Evolutionary conservation across 2,329 filamentous ascomycete species (phyloP), one percentile per base, ranked within the genome.

Genomic region (Diaporthe citrichinensis): DNA sequence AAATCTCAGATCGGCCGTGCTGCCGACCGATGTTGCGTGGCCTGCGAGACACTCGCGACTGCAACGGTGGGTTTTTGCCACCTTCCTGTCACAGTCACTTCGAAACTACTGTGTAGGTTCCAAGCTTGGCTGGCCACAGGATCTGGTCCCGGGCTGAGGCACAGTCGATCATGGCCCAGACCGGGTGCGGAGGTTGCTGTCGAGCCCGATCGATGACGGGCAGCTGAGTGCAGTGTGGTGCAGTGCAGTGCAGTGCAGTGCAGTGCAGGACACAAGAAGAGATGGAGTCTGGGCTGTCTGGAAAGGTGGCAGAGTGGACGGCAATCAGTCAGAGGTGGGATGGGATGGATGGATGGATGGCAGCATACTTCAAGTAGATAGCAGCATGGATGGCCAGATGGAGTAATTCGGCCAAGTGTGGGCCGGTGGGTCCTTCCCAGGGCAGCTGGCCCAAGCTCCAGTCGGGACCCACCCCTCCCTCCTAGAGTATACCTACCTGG

Each of bases 1-100:
- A 25, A 69, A 69, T 69, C 65, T 69, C 49, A 69, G 65, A 69
- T 69, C 65, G 65, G 49, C 49, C 65, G 46, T 41, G 31, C 49
- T 53, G 49, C 65, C 65, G 46, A 68, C 65, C 62, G 65, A 68
- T 53, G 65, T 68, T 68, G 65, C 65, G 46, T 53, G 25, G 49
- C 46, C 65, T 68, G 65, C 65, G 49, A 53, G 65, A 53, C 65
- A 68, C 65, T 53, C 14, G 31, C 46, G 65, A 68, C 31, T 68
- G 65, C 31, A 68, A 68, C 65, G 65, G 65, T 68, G 46, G 46
- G n/a, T 23, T 28, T 39, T 68, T 28, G 65, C 46, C 65, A 68
- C 46, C 65, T 25, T 25, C 23, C 23, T n/a, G 65, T 55, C 23
- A 69, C 65, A 69, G 46, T 69, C 65, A 41, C 65, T 12, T 53